Percentiles rank a stretch among this genome's conserved stretches.
Evolutionary conservation across 139 green algal genomes (phyloP).

Genomic region (Chlamydomonas applanata): DNA sequence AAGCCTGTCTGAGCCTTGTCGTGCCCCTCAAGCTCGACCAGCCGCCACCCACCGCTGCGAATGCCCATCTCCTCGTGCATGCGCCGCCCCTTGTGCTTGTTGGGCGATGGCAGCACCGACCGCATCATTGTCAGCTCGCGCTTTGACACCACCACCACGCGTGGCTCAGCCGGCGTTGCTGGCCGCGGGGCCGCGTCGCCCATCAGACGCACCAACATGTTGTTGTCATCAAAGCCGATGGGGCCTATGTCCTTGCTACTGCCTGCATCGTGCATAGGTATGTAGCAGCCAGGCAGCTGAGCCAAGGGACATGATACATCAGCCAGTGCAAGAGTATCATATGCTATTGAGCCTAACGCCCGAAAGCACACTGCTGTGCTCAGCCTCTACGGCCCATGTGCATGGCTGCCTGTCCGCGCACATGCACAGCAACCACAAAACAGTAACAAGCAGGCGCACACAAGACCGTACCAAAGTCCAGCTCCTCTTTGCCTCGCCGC

Average conservation of each 20-base stretch:
- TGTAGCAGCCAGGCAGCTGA: too few relatives aligned
- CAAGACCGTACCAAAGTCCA: background rate
- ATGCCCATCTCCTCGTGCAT: slow-evolving; percentile 40
- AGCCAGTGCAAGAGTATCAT: background rate
- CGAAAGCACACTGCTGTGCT: background rate
- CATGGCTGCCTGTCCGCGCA: too few relatives aligned
- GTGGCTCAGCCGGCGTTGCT: background rate
- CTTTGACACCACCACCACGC: slow-evolving; percentile 23
- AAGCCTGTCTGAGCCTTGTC: background rate
- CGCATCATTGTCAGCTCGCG: slow-evolving; percentile 36
- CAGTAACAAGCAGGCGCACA: background rate
- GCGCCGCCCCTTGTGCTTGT: slow-evolving; percentile 36
- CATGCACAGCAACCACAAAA: background rate
- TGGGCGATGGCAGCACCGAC: slow-evolving; percentile 42
- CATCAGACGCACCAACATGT: slow-evolving; percentile 3
- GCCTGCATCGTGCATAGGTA: too few relatives aligned
- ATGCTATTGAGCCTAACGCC: too few relatives aligned
- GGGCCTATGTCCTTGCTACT: slow-evolving; percentile 5
- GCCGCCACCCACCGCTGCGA: slow-evolving; percentile 1
- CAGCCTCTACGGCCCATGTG: background rate
- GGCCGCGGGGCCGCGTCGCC: background rate
- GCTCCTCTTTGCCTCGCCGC: slow-evolving; percentile 5
- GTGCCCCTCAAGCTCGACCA: background rate
- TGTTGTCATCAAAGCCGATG: slow-evolving; percentile 6
- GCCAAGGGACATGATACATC: too few relatives aligned